Evolutionary conservation across 176 grass and related monocot genomes (phyloP), one percentile per base, ranked within the genome.

Genomic region (Eragrostis nindensis): DNA sequence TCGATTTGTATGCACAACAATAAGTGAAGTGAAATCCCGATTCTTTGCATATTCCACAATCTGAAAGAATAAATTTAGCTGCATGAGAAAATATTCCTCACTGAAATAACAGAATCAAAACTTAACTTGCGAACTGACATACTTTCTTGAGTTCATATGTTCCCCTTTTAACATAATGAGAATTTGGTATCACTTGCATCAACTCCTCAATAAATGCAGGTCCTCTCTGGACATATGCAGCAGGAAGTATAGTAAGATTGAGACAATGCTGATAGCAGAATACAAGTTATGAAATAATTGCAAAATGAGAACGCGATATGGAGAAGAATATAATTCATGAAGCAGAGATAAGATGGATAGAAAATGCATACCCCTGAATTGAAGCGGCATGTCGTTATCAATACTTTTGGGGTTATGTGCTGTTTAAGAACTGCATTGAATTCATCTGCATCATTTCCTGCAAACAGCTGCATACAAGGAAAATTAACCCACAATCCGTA

Each of bases 81-180:
- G 8, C 25, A 84, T 57, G 36, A 46, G 56, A 61, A 79, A 69
- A 66, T 36, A 5, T 43, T 38, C 6, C 56, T 82, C 53, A 69
- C 27, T 63, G 5, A 77, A 77, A 13, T 39, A 90, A 86, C 30
- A 21, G 11, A n/a, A 92, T 42, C 0, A 17, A 73, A 65, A 57
- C 0, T 46, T 14, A 70, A 21, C 15, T n/a, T 21, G 38, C 26
- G 64, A 55, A 17, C 13, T n/a, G 18, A 0, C 77, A 67, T 90
- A 99, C 92, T 87, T 95, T 99, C 85, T 99, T 99, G 63, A 99
- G 90, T 73, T 99, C 96, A 68, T 95, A 91, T 40, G 92, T 99
- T 80, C 96, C 96, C 79, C 96, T 99, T 81, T 93, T 88, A 79
- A 81, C 82, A 56, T 77, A 95, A 73, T 89, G 84, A n/a, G 88